These are phyloP conservation scores for Lycium ferocissimum DNA, from an alignment of 257 asterid genomes.

Conservation along the genomic window DNA sequence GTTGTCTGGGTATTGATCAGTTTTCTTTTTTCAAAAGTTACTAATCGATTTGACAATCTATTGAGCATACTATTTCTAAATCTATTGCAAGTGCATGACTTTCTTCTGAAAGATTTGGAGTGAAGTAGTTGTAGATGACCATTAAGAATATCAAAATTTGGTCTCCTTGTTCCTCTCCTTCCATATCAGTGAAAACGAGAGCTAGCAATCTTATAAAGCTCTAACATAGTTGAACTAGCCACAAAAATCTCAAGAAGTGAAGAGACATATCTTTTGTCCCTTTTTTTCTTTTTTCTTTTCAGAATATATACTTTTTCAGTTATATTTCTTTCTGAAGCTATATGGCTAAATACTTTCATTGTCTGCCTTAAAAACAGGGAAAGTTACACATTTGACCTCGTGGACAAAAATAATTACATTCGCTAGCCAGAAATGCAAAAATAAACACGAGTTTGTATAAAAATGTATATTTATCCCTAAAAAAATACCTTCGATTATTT, in stretches of 20 bases:
- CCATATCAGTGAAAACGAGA: neutral
- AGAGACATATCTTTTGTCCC: neutral
- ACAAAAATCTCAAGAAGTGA: constrained; percentile 19
- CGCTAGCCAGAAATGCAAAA: too few relatives aligned
- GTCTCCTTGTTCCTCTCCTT: neutral
- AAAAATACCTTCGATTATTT: neutral
- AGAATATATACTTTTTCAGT: neutral
- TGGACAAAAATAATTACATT: too few relatives aligned
- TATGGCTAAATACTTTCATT: neutral
- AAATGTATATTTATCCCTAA: too few relatives aligned
- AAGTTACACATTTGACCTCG: too few relatives aligned
- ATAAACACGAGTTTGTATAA: too few relatives aligned
- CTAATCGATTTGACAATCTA: neutral
- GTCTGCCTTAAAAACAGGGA: neutral
- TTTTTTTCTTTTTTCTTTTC: neutral
- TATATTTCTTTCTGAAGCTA: neutral
- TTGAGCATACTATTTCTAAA: neutral
- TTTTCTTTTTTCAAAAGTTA: neutral
- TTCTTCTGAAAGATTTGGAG: constrained; percentile 2
- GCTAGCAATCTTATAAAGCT: neutral
- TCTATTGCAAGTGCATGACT: constrained; percentile 3
- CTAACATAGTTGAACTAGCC: constrained; percentile 19
- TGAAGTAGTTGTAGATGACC: neutral
- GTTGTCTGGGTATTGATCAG: constrained; percentile 22
- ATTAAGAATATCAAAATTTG: constrained; percentile 16